Conservation (phyloP, 1,284 basidiomycete species). For the Trichosporon coremiiforme region DNA sequence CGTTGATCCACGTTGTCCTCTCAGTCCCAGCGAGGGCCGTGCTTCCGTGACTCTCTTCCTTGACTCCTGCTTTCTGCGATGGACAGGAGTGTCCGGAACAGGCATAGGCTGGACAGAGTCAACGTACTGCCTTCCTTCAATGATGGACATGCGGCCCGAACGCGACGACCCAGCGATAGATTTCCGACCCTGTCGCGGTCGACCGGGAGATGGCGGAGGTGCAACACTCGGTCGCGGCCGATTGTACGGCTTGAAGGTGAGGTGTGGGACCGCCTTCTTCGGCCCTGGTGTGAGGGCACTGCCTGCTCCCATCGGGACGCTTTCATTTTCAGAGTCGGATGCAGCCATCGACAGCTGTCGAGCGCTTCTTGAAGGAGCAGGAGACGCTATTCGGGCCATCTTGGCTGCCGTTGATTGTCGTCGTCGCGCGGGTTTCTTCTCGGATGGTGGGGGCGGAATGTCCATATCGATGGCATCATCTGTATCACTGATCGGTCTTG, state of each 20-base stretch:
- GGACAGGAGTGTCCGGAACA: constrained; percentile 64
- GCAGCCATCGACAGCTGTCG: not conserved
- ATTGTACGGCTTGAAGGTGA: constrained; percentile 30
- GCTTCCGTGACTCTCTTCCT: constrained; percentile 58
- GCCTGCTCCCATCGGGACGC: not conserved
- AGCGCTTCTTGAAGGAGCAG: constrained; percentile 21
- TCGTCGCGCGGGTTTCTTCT: constrained; percentile 45
- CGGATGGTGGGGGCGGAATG: constrained; percentile 49
- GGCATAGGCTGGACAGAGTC: constrained; percentile 62
- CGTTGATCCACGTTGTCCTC: constrained; percentile 76
- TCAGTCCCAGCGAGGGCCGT: constrained; percentile 67
- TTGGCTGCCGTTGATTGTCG: constrained; percentile 43
- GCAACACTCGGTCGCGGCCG: constrained; percentile 34
- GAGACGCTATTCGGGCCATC: constrained; percentile 28
- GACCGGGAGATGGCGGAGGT: constrained; percentile 32
- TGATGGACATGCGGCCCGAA: not conserved
- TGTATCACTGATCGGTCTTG: constrained; percentile 23
- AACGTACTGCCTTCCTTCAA: constrained; percentile 20
- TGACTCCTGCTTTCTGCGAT: constrained; percentile 62
- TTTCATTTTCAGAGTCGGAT: not conserved
- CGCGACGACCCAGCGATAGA: constrained; percentile 10
- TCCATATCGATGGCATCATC: constrained; percentile 33
- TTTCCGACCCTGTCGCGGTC: constrained; percentile 23
- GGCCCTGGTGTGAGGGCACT: constrained; percentile 21
- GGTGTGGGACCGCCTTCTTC: constrained; percentile 14